phyloP scores from a whole-genome alignment of 2,329 filamentous ascomycete genomes.

The Neofusicoccum sp. region DNA sequence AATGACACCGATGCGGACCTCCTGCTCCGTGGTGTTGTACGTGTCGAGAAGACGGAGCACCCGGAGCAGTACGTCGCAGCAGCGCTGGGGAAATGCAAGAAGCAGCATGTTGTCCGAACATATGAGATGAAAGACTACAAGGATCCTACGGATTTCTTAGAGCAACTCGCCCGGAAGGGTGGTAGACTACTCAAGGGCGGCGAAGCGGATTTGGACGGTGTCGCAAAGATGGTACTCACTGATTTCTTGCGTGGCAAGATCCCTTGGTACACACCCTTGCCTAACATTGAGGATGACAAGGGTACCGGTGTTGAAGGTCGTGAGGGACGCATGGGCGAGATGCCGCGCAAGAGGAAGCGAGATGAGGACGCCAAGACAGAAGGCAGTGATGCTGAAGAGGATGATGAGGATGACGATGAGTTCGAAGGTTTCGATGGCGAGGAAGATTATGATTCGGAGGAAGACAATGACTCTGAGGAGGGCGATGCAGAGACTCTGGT shows the following conservation, averaged over 20 bases:
- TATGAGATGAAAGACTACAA: slow-evolving; percentile 79
- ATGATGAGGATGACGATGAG: slow-evolving; percentile 25
- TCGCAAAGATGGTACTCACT: slow-evolving; percentile 95
- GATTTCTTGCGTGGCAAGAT: slow-evolving; percentile 95
- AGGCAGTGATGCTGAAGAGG: slow-evolving; percentile 44
- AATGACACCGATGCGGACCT: slow-evolving; percentile 86
- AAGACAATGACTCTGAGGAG: slow-evolving; percentile 29
- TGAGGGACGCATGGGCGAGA: slow-evolving; percentile 80
- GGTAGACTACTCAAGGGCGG: slow-evolving; percentile 86
- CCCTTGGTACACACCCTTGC: slow-evolving; percentile 91
- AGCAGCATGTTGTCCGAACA: slow-evolving; percentile 86
- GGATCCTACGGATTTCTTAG: slow-evolving; percentile 79
- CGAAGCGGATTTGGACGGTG: slow-evolving; percentile 92
- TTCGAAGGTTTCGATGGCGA: slow-evolving; percentile 24
- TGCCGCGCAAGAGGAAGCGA: slow-evolving; percentile 70
- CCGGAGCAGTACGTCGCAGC: slow-evolving; percentile 94
- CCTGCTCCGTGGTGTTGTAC: slow-evolving; percentile 84
- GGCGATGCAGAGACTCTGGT: slow-evolving; percentile 29
- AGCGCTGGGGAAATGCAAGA: slow-evolving; percentile 77
- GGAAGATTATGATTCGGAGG: slow-evolving; percentile 22
- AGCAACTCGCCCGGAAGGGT: slow-evolving; percentile 81
- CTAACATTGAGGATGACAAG: slow-evolving; percentile 53
- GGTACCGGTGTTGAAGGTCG: slow-evolving; percentile 66
- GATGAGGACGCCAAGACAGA: slow-evolving; percentile 41
- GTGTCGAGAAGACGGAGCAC: slow-evolving; percentile 94